These are phyloP conservation scores for Pulveroboletus sp. DNA, from an alignment of 768 basidiomycete species.

Conservation along the genomic window DNA sequence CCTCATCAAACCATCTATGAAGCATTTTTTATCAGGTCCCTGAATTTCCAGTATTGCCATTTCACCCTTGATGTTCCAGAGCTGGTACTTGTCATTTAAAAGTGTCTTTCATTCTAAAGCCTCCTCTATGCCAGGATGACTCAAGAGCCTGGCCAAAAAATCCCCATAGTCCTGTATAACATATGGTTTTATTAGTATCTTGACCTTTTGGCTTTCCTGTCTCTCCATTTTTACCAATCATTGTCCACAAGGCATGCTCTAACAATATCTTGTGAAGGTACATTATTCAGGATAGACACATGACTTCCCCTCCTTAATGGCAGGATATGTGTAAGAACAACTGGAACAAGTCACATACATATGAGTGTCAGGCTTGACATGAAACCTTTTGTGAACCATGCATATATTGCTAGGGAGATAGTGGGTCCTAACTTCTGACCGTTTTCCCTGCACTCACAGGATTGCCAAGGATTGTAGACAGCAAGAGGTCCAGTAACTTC, in stretches of 20 bases:
- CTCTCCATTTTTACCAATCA: background rate
- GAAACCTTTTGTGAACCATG: background rate
- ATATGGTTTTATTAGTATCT: background rate
- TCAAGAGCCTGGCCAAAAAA: background rate
- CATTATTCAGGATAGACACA: background rate
- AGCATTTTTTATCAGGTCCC: background rate
- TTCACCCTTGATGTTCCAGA: background rate
- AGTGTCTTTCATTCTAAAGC: background rate
- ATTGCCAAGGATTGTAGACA: background rate
- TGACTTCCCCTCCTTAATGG: background rate
- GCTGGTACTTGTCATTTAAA: background rate
- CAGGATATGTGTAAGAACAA: background rate
- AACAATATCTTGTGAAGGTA: no score
- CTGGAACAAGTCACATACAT: background rate
- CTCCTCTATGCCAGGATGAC: background rate
- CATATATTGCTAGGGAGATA: background rate
- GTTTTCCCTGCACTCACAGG: no score
- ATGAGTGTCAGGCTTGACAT: background rate
- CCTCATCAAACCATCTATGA: background rate
- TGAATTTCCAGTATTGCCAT: background rate
- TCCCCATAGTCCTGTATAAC: background rate
- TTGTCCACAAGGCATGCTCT: background rate
- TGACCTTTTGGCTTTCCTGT: background rate
- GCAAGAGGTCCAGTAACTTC: background rate
- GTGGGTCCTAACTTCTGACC: background rate